A percentile compares a stretch with the other conserved stretches of the same genome.
phyloP scores from a whole-genome alignment of 202 grass and related monocot genomes.

The Elaeis oleifera region DNA sequence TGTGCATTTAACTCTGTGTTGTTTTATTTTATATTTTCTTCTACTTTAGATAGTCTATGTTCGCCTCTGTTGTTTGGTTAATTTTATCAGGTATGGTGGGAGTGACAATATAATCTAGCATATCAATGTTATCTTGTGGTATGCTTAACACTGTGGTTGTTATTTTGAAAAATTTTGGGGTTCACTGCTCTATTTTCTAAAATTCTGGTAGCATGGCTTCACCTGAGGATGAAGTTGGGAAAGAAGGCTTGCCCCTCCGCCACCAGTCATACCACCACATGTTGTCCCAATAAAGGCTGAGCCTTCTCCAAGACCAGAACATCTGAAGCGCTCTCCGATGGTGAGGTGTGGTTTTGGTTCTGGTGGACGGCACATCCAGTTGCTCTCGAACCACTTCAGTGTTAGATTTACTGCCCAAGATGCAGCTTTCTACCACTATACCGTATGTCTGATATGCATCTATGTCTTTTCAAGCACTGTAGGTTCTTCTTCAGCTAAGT shows the following conservation, averaged over 20 bases:
- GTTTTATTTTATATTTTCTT: too few relatives aligned
- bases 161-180: too few relatives aligned
- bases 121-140: too few relatives aligned
- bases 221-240: neutral
- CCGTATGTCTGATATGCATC: slow-evolving; percentile 32
- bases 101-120: too few relatives aligned
- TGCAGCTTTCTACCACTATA: slow-evolving; percentile 80
- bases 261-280: slow-evolving; percentile 5
- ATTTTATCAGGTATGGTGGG: too few relatives aligned
- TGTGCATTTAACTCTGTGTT: too few relatives aligned
- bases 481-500: slow-evolving; percentile 16
- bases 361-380: slow-evolving; percentile 50
- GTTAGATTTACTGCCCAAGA: slow-evolving; percentile 49
- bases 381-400: slow-evolving; percentile 75
- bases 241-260: slow-evolving; percentile 3
- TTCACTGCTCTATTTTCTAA: too few relatives aligned
- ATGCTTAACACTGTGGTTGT: too few relatives aligned
- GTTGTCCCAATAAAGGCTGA: slow-evolving; percentile 2
- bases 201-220: slow-evolving; percentile 8
- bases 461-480: neutral
- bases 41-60: too few relatives aligned
- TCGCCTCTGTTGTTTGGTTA: too few relatives aligned
- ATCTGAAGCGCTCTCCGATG: slow-evolving; percentile 32
- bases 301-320: slow-evolving; percentile 15
- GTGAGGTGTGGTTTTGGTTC: slow-evolving; percentile 43